Conservation (phyloP, 768 basidiomycete species). For the Kwoniella newhampshirensis region DNA sequence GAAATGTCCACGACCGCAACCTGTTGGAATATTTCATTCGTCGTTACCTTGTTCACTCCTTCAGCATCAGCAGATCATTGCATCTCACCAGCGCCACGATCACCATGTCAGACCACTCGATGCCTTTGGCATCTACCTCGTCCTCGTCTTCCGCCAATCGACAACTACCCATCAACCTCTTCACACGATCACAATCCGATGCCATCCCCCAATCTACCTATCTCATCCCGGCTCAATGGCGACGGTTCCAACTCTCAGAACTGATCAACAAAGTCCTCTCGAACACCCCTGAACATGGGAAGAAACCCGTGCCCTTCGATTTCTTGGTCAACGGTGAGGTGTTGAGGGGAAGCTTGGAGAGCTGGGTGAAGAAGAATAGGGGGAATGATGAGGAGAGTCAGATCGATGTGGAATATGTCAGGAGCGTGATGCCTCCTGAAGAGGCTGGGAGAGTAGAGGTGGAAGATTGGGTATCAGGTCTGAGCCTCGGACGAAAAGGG, state of each 20-base stretch:
- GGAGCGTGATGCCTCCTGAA: constrained; percentile 82
- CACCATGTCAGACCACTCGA: constrained; percentile 15
- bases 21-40: neutral
- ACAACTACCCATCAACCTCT: constrained; percentile 56
- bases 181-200: constrained; percentile 72
- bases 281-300: constrained; percentile 56
- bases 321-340: constrained; percentile 85
- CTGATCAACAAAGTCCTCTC: constrained; percentile 88
- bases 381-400: constrained; percentile 61
- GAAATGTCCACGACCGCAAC: neutral
- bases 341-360: constrained; percentile 66
- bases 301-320: constrained; percentile 79
- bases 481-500: constrained; percentile 49
- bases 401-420: constrained; percentile 86
- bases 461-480: constrained; percentile 87
- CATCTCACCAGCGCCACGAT: too few relatives aligned
- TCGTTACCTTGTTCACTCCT: too few relatives aligned
- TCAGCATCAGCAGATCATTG: too few relatives aligned
- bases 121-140: constrained; percentile 14
- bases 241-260: constrained; percentile 93
- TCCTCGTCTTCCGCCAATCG: constrained; percentile 9
- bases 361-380: constrained; percentile 61
- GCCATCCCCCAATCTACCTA: constrained; percentile 82
- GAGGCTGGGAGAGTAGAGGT: constrained; percentile 75
- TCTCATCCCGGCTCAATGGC: constrained; percentile 86